Conservation (phyloP, 805 yeast species). For the Cyberlindnera americana region DNA sequence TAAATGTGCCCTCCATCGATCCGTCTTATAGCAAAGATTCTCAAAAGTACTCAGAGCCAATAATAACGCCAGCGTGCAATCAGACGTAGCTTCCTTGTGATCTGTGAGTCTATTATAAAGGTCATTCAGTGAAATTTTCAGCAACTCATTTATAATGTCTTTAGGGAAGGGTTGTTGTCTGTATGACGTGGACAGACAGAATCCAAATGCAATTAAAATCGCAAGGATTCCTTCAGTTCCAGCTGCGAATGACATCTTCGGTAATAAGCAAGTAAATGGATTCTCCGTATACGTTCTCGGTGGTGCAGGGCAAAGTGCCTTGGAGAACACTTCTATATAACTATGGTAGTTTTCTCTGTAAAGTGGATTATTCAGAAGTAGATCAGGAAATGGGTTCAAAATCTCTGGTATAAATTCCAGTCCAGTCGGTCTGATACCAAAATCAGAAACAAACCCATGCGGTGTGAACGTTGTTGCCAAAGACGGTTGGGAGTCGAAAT, state of each 20-base stretch:
- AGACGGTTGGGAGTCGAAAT: not conserved
- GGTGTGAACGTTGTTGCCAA: no score
- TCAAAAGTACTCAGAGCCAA: conserved; percentile 57
- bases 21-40: conserved; percentile 37
- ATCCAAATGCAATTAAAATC: conserved; percentile 49
- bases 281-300: conserved; percentile 49
- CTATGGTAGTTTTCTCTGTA: conserved; percentile 60
- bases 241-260: conserved; percentile 61
- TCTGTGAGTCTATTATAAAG: conserved; percentile 48
- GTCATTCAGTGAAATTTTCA: conserved; percentile 53
- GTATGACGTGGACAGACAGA: conserved; percentile 34
- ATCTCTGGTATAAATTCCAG: conserved; percentile 13
- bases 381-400: conserved; percentile 50
- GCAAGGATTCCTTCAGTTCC: conserved; percentile 52
- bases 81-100: conserved; percentile 51
- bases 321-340: conserved; percentile 57
- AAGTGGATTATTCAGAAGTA: conserved; percentile 55
- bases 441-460: no score
- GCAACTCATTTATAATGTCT: conserved; percentile 46
- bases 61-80: conserved; percentile 60
- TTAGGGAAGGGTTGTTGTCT: conserved; percentile 23
- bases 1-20: conserved; percentile 59
- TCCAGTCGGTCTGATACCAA: conserved; percentile 8
- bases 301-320: conserved; percentile 64
- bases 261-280: conserved; percentile 63